phyloP scores from a whole-genome alignment of 2,329 filamentous ascomycete species.

The Alternaria atra region DNA sequence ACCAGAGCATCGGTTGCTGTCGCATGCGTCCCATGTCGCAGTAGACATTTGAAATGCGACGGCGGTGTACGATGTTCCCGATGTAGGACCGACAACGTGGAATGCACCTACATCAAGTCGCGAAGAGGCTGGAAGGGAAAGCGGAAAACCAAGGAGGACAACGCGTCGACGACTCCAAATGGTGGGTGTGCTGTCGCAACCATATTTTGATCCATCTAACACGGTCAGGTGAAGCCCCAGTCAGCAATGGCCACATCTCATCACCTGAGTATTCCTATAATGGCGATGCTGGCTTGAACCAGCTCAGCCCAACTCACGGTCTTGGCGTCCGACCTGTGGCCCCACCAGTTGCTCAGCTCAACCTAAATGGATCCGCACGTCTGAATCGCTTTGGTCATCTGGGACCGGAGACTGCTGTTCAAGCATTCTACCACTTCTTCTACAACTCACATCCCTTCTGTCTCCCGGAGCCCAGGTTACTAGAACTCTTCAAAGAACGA shows the following conservation, averaged over 20 bases:
- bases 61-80: slow-evolving; percentile 60
- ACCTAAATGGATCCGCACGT: slow-evolving; percentile 45
- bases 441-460: slow-evolving; percentile 65
- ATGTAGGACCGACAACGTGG: slow-evolving; percentile 55
- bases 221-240: slow-evolving; percentile 22
- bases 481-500: slow-evolving; percentile 53
- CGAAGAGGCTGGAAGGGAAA: slow-evolving; percentile 61
- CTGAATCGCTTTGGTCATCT: slow-evolving; percentile 40
- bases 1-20: slow-evolving; percentile 50
- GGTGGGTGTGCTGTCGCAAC: slow-evolving; percentile 25
- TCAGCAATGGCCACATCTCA: slow-evolving; percentile 35
- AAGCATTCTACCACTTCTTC: slow-evolving; percentile 60
- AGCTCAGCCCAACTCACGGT: slow-evolving; percentile 34
- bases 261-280: slow-evolving; percentile 46
- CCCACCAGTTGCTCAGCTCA: slow-evolving; percentile 39
- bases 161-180: slow-evolving; percentile 29
- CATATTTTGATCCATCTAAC: slow-evolving; percentile 1
- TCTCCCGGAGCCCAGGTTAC: slow-evolving; percentile 57
- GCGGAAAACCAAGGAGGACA: slow-evolving; percentile 50
- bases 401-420: slow-evolving; percentile 41
- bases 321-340: slow-evolving; percentile 30
- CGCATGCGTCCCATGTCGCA: slow-evolving; percentile 63
- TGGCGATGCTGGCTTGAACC: slow-evolving; percentile 34
- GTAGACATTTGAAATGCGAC: slow-evolving; percentile 64
- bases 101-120: slow-evolving; percentile 63